Conservation (phyloP, 1,284 basidiomycete genomes). For the Anthracocystis walkeri region DNA sequence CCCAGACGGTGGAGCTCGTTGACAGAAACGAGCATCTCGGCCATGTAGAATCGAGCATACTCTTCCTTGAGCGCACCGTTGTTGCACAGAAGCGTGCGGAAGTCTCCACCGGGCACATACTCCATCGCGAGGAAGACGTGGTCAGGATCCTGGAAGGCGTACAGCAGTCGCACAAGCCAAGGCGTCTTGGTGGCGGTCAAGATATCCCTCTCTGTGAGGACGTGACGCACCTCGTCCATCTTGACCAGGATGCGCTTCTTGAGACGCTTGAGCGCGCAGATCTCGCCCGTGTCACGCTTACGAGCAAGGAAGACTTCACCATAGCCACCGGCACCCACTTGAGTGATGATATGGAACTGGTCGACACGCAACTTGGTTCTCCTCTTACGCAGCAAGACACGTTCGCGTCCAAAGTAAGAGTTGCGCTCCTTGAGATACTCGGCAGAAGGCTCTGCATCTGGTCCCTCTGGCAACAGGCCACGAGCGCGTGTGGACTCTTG, state of each 20-base stretch:
- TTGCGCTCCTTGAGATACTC: constrained; percentile 53
- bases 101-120: constrained; percentile 69
- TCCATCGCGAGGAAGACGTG: constrained; percentile 73
- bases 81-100: constrained; percentile 69
- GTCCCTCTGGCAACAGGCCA: constrained; percentile 72
- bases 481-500: constrained; percentile 73
- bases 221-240: constrained; percentile 69
- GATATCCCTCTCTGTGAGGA: constrained; percentile 68
- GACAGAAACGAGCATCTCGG: constrained; percentile 69
- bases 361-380: constrained; percentile 65
- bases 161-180: constrained; percentile 67
- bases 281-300: constrained; percentile 68
- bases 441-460: constrained; percentile 85
- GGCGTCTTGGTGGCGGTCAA: constrained; percentile 68
- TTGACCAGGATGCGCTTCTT: constrained; percentile 68
- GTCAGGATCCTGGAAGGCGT: constrained; percentile 68
- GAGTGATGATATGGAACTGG: constrained; percentile 69
- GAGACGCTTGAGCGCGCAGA: constrained; percentile 68
- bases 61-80: constrained; percentile 71
- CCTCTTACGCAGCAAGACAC: constrained; percentile 65
- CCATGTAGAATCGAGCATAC: constrained; percentile 68
- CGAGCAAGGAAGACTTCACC: constrained; percentile 69
- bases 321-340: constrained; percentile 69
- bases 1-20: constrained; percentile 67
- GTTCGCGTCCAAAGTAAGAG: constrained; percentile 63